Conservation (phyloP, 306 rosid genomes). For the Hippophae rhamnoides region DNA sequence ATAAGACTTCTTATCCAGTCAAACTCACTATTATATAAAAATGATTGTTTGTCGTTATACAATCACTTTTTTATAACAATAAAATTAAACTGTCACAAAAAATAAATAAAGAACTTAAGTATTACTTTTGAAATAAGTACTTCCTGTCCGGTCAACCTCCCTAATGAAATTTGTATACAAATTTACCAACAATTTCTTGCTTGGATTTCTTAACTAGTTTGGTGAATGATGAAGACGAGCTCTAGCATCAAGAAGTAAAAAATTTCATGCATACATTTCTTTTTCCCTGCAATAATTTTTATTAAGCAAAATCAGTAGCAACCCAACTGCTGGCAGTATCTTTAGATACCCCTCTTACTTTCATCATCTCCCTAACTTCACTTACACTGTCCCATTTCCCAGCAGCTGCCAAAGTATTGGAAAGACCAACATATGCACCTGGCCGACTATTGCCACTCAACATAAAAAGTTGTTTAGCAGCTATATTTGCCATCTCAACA, state of each 20-base stretch:
- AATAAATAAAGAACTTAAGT: no score
- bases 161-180: background rate
- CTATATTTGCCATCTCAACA: constrained; percentile 58
- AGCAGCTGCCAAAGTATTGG: constrained; percentile 79
- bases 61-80: no score
- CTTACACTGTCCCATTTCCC: constrained; percentile 84
- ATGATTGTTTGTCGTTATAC: no score
- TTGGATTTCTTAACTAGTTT: no score
- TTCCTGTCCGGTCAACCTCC: no score
- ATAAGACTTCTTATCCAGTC: no score
- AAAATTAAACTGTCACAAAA: no score
- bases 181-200: background rate
- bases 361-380: constrained; percentile 81
- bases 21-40: no score
- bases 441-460: constrained; percentile 51
- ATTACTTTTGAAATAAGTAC: no score
- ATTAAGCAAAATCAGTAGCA: constrained; percentile 38
- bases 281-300: constrained; percentile 3
- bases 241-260: no score
- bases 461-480: constrained; percentile 69
- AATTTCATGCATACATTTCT: background rate
- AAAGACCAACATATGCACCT: constrained; percentile 76
- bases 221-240: no score
- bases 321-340: constrained; percentile 63
- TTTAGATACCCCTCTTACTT: constrained; percentile 55